Conservation (phyloP, 148 eudicot genomes). For the Rheum nobile region DNA sequence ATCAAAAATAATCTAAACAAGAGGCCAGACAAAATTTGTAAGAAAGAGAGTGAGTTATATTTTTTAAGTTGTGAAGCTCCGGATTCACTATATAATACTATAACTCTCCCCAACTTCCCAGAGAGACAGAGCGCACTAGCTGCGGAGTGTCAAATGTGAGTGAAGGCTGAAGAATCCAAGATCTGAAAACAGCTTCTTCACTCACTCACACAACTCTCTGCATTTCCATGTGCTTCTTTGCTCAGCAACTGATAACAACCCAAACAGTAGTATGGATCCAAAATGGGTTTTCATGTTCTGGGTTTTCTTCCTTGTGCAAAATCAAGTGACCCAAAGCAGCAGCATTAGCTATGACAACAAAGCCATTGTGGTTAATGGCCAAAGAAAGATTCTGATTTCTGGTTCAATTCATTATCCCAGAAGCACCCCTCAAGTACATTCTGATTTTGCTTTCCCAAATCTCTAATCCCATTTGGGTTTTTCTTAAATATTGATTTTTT, state of each 20-base stretch:
- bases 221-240: not conserved
- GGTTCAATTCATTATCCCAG: constrained; percentile 91
- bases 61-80: too few relatives aligned
- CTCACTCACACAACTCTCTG: not conserved
- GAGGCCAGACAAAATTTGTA: too few relatives aligned
- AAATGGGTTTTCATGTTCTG: constrained; percentile 28
- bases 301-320: constrained; percentile 19
- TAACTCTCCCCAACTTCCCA: too few relatives aligned
- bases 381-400: constrained; percentile 65
- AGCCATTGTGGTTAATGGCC: constrained; percentile 57
- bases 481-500: not conserved
- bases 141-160: too few relatives aligned
- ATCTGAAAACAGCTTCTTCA: too few relatives aligned
- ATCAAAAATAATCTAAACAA: too few relatives aligned
- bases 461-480: not conserved
- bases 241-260: not conserved
- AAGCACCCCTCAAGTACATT: constrained; percentile 76
- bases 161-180: too few relatives aligned
- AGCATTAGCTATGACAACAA: constrained; percentile 56
- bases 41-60: too few relatives aligned
- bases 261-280: not conserved
- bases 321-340: constrained; percentile 31
- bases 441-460: not conserved
- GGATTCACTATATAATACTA: too few relatives aligned
- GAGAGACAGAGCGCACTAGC: too few relatives aligned